Evolutionary conservation across 2,329 filamentous ascomycete species (phyloP).

Genomic region (Endocalyx cinctus): DNA sequence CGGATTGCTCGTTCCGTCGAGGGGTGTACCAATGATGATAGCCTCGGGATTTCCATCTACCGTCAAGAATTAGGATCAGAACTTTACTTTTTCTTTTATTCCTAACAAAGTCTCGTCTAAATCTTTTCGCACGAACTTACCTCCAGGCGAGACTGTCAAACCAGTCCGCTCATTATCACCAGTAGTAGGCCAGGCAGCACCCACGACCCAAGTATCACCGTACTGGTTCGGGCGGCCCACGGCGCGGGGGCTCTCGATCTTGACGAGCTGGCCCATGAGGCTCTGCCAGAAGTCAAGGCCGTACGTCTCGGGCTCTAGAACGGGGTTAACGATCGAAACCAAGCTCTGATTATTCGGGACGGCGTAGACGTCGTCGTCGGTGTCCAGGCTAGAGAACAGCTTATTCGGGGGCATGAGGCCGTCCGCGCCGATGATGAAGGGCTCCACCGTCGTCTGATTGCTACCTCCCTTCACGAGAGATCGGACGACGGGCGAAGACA

Average conservation of each 20-base stretch:
- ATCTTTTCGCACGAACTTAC: slow-evolving; percentile 29
- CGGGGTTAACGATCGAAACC: slow-evolving; percentile 56
- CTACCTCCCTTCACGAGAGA: slow-evolving; percentile 46
- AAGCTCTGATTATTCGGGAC: slow-evolving; percentile 58
- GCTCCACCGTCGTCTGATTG: slow-evolving; percentile 50
- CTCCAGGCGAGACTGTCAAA: slow-evolving; percentile 55
- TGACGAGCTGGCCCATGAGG: slow-evolving; percentile 63
- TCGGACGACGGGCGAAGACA: slow-evolving; percentile 51
- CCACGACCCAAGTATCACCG: slow-evolving; percentile 66
- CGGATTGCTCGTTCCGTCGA: slow-evolving; percentile 61
- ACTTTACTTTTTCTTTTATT: neutral
- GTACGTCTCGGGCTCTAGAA: slow-evolving; percentile 55
- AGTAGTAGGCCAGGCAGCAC: slow-evolving; percentile 59
- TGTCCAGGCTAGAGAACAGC: slow-evolving; percentile 58
- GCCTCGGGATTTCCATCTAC: slow-evolving; percentile 65
- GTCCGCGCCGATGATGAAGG: slow-evolving; percentile 57
- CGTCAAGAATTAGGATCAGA: slow-evolving; percentile 3
- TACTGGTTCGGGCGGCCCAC: slow-evolving; percentile 58
- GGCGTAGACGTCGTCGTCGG: slow-evolving; percentile 59
- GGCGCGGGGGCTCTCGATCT: slow-evolving; percentile 51
- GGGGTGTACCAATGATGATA: slow-evolving; percentile 59
- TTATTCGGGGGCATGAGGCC: slow-evolving; percentile 52
- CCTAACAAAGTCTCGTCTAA: no score
- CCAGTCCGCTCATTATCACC: slow-evolving; percentile 60
- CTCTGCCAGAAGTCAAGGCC: slow-evolving; percentile 74